Evolutionary conservation across 306 rosid genomes (phyloP).

Genomic region (Ammopiptanthus mongolicus): DNA sequence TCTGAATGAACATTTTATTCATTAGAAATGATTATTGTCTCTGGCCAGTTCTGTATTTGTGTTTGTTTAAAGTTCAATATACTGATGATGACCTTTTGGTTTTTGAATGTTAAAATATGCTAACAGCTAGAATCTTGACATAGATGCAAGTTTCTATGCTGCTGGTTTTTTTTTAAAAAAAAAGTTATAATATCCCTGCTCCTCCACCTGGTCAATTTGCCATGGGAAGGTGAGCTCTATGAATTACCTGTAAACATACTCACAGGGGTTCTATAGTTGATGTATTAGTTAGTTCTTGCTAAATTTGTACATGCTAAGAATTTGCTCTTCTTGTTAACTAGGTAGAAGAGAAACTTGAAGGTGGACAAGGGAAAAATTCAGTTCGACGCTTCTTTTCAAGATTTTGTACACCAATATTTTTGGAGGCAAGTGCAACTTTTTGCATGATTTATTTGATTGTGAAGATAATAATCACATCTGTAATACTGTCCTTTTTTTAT

Average conservation of each 20-base stretch:
- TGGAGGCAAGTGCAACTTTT: constrained; percentile 57
- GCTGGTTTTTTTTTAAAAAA: background rate
- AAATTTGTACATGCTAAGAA: constrained; percentile 21
- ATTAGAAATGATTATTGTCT: background rate
- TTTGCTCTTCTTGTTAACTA: constrained; percentile 25
- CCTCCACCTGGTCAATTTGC: background rate
- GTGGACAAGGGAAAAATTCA: constrained; percentile 86
- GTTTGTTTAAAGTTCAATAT: background rate
- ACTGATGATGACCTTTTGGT: background rate
- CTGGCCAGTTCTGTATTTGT: background rate
- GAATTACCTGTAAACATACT: background rate
- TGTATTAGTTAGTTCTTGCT: background rate
- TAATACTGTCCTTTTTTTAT: background rate
- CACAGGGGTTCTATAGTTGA: constrained; percentile 5
- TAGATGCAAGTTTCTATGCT: constrained; percentile 1
- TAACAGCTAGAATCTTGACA: background rate
- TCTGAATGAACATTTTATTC: background rate
- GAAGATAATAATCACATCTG: constrained; percentile 16
- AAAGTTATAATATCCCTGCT: background rate
- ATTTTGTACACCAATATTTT: constrained; percentile 93
- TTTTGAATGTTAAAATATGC: background rate
- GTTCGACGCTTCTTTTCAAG: constrained; percentile 82
- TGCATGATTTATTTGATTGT: background rate
- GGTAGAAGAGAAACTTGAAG: constrained; percentile 98
- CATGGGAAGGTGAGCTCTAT: background rate